Base-by-base conservation (phyloP, 2,329 filamentous ascomycete species). In the Eurotiales sp. region DNA sequence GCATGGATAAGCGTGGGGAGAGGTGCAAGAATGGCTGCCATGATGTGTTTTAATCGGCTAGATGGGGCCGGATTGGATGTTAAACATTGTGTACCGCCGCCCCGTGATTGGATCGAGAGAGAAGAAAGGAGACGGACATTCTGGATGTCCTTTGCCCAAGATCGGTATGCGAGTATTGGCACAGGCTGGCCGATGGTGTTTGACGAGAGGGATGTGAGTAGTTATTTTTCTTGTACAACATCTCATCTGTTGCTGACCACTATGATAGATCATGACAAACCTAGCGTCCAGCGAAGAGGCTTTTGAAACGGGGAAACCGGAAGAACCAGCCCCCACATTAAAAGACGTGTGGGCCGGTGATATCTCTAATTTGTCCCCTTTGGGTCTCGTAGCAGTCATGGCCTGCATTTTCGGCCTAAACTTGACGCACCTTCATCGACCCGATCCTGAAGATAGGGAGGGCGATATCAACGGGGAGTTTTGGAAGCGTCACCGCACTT, bases 131-230 rank as follows among this genome's bases (percentile, higher is more conserved):
- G 93, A 47, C 81, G 93, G 57, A 95, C 90, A 0, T 97, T 97
- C 60, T 99, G 93, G 93, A 86, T 93, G 83, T 83, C 87, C 3
- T 97, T 96, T 64, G 90, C 86, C 60, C 77, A 90, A 56, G 93
- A 97, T 64, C 83, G 93, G 47, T 97, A 96, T 70, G 88, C 90
- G 5, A 96, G 90, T 62, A 93, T 96, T 51, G 93, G 93, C 29
- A 97, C 93, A 2, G 93, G 93, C 6, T 97, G 93, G 93, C 93
- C 93, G 1, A 92, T 97, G 88, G 84, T 82, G 0, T 82, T 97
- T 50, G 92, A 97, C 58, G 93, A 99, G 71, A 82, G 81, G 64
- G 93, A 99, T 67, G 81, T 84, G 61, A 69, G 77, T 46, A 8
- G 8, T 15, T 19, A 30, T 8, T 46, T 41, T 8, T 25, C 14